A percentile compares a stretch with the other conserved stretches of the same genome.
Conservation (phyloP, 2,329 filamentous ascomycete genomes). For the Kalaharituber pfeilii region DNA sequence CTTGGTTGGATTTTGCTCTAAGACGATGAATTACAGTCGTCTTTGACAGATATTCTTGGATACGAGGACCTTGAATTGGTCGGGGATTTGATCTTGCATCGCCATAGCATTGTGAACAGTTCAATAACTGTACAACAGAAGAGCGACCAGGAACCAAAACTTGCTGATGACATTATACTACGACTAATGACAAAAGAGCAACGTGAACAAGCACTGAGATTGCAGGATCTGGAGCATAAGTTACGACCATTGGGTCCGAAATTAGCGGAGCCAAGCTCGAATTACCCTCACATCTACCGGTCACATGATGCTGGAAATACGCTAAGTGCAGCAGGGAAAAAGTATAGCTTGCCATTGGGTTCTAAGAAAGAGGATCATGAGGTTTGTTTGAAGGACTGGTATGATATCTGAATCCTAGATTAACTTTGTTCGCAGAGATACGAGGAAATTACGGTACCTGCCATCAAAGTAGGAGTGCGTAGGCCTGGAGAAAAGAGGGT, state of each 20-base stretch:
- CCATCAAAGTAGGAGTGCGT: constrained; percentile 57
- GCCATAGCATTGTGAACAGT: constrained; percentile 44
- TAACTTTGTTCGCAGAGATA: constrained; percentile 44
- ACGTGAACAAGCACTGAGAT: constrained; percentile 58
- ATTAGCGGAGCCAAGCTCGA: constrained; percentile 49
- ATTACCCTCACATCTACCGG: constrained; percentile 90
- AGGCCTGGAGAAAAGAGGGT: constrained; percentile 58
- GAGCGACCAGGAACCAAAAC: too few relatives aligned
- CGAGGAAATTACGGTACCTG: constrained; percentile 77
- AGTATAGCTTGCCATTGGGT: constrained; percentile 64
- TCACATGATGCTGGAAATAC: constrained; percentile 70
- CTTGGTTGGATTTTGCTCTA: constrained; percentile 21
- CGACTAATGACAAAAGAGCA: constrained; percentile 56
- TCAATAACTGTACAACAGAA: too few relatives aligned
- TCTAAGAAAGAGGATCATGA: constrained; percentile 50
- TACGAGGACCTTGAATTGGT: constrained; percentile 90
- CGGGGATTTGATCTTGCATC: constrained; percentile 69
- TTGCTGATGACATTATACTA: constrained; percentile 31
- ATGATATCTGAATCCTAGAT: constrained; percentile 1
- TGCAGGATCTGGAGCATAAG: constrained; percentile 71
- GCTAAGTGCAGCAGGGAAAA: constrained; percentile 59
- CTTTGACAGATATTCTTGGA: constrained; percentile 73
- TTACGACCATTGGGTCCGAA: constrained; percentile 50
- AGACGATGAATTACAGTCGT: constrained; percentile 81
- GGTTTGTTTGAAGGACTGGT: constrained; percentile 15